Percentiles rank a stretch among this genome's conserved stretches.
Evolutionary conservation across 2,329 filamentous ascomycete species (phyloP).

Genomic region (Beauveria pseudobassiana): DNA sequence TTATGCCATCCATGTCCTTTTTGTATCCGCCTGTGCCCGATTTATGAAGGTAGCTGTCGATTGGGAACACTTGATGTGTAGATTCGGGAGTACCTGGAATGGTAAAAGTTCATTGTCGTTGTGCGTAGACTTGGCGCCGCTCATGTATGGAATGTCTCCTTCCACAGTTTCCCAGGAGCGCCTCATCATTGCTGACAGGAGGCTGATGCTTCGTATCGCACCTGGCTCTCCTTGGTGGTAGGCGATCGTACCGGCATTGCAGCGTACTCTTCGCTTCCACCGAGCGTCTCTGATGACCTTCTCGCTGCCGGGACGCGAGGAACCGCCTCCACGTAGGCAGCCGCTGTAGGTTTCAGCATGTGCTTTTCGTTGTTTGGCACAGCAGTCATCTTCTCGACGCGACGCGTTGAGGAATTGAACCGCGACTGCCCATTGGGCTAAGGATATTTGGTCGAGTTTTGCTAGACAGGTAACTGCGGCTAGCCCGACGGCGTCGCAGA

Average conservation of each 20-base stretch:
- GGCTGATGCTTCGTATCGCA: conserved; percentile 4
- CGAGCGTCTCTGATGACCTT: conserved; percentile 22
- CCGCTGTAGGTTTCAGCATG: conserved; percentile 15
- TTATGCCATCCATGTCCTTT: background rate
- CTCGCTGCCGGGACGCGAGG: conserved; percentile 19
- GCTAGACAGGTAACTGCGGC: conserved; percentile 21
- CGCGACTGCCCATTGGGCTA: conserved; percentile 23
- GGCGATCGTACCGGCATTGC: conserved; percentile 5
- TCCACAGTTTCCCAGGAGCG: conserved; percentile 13
- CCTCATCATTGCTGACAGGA: background rate
- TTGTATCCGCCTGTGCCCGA: conserved; percentile 7
- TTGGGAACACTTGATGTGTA: conserved; percentile 25
- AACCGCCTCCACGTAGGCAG: conserved; percentile 18
- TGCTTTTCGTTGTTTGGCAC: conserved; percentile 13
- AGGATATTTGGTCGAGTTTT: conserved; percentile 27
- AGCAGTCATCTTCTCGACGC: conserved; percentile 15
- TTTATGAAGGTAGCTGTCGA: conserved; percentile 21
- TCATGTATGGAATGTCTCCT: conserved; percentile 15
- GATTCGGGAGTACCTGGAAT: conserved; percentile 21
- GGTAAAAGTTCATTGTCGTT: conserved; percentile 17
- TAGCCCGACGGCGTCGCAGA: conserved; percentile 24
- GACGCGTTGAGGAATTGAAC: conserved; percentile 18
- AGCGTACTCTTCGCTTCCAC: conserved; percentile 12
- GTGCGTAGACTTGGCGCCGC: conserved; percentile 19
- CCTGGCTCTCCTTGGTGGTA: background rate